Percentiles rank a stretch among this genome's conserved stretches.
These are phyloP conservation scores for Magnusiomyces starmeri DNA, from an alignment of 1,139 yeast genomes.

Conservation along the genomic window DNA sequence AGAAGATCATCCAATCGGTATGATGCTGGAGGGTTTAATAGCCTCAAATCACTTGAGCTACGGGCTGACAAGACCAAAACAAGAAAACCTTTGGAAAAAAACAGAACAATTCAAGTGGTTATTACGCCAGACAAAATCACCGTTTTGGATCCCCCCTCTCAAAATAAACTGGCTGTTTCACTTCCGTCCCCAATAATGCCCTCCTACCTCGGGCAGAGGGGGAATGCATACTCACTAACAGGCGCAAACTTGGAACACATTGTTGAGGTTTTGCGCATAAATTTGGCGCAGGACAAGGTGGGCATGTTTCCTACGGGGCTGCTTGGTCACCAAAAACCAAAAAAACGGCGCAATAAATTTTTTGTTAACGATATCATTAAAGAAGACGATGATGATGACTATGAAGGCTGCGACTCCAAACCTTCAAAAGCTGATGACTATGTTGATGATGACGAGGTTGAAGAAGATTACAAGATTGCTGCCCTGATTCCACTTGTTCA, in stretches of 20 bases:
- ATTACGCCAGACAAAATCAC: neutral
- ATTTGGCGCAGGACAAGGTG: neutral
- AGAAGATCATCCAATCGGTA: no score
- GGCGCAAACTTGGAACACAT: neutral
- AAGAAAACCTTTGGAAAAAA: neutral
- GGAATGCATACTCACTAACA: neutral
- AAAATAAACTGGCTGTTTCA: neutral
- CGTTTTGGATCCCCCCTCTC: neutral
- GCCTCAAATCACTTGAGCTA: no score
- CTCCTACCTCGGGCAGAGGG: neutral
- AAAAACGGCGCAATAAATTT: neutral
- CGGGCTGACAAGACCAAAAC: no score
- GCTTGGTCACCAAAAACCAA: neutral
- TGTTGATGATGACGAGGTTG: neutral
- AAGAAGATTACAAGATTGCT: neutral
- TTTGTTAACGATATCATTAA: neutral
- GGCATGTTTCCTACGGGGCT: neutral
- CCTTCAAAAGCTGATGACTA: no score
- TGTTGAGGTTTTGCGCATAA: neutral
- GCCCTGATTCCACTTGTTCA: neutral
- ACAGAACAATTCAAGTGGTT: neutral
- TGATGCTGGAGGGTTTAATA: no score
- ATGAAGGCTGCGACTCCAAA: neutral
- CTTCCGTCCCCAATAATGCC: neutral
- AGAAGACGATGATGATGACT: neutral